Conservation (phyloP, 495 filamentous ascomycete genomes). For the Penicillium antarcticum region DNA sequence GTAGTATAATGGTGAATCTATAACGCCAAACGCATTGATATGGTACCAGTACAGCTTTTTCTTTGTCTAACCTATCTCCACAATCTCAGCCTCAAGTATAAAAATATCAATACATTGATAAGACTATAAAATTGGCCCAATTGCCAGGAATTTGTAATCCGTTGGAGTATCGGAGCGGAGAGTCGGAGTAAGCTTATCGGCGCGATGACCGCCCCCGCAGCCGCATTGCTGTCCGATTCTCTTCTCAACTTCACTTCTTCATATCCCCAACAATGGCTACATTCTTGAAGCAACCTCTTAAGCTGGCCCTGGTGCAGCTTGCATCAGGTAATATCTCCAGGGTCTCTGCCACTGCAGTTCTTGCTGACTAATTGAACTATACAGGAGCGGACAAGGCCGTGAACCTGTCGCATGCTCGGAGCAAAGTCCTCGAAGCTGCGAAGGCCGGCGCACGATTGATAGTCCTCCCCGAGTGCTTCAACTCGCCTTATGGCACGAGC, state of each 20-base stretch:
- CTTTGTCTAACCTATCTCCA: too few species aligned
- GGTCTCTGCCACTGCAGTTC: neutral
- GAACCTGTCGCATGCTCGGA: conserved; percentile 79
- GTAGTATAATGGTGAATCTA: too few species aligned
- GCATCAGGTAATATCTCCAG: conserved; percentile 51
- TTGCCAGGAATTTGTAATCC: too few species aligned
- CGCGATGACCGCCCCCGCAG: conserved; percentile 3
- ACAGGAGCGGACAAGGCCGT: conserved; percentile 73
- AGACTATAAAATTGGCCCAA: too few species aligned
- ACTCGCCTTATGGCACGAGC: conserved; percentile 90
- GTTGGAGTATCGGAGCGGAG: neutral
- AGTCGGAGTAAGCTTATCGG: conserved; percentile 1
- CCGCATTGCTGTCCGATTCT: neutral
- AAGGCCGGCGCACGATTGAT: conserved; percentile 63
- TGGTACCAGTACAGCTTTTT: too few species aligned
- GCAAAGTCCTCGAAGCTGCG: conserved; percentile 80
- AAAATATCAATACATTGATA: too few species aligned
- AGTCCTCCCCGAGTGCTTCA: conserved; percentile 84
- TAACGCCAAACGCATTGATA: too few species aligned
- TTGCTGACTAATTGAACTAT: neutral
- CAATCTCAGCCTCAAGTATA: too few species aligned
- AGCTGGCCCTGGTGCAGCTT: conserved; percentile 79
- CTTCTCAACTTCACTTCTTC: neutral
- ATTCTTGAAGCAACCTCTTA: conserved; percentile 69
- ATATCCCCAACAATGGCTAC: conserved; percentile 38